Evolutionary conservation across 306 rosid species (phyloP).

Genomic region (Glycine soja): DNA sequence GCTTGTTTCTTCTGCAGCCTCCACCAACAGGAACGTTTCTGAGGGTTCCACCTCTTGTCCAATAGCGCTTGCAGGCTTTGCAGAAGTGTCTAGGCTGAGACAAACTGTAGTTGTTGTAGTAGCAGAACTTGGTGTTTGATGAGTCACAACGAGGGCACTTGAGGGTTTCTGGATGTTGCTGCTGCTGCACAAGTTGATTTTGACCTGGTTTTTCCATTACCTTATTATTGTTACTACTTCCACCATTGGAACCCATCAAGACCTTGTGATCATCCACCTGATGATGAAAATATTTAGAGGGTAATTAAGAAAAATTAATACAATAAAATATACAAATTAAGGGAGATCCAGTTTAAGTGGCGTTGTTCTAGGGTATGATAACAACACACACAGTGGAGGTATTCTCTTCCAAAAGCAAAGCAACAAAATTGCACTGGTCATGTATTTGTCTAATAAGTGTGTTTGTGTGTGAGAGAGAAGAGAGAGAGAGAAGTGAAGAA

Average conservation of each 20-base stretch:
- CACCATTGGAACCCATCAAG: slow-evolving; percentile 56
- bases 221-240: slow-evolving; percentile 6
- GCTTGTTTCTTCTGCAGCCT: slow-evolving; percentile 87
- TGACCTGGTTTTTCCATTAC: slow-evolving; percentile 66
- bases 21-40: slow-evolving; percentile 96
- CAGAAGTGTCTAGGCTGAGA: slow-evolving; percentile 97
- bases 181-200: slow-evolving; percentile 50
- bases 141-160: slow-evolving; percentile 98
- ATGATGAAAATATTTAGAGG: background rate
- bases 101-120: slow-evolving; percentile 95
- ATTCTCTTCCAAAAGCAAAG: slow-evolving; percentile 89
- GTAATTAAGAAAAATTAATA: background rate
- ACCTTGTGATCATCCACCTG: slow-evolving; percentile 60
- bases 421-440: slow-evolving; percentile 73
- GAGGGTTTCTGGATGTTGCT: slow-evolving; percentile 46
- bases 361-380: slow-evolving; percentile 55
- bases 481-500: slow-evolving; percentile 48
- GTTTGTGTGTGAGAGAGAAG: background rate
- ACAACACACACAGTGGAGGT: slow-evolving; percentile 44
- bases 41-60: slow-evolving; percentile 97
- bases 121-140: slow-evolving; percentile 91
- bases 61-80: slow-evolving; percentile 96
- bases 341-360: slow-evolving; percentile 35
- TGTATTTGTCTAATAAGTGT: slow-evolving; percentile 67
- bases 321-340: background rate